phyloP scores from a whole-genome alignment of 257 asterid genomes.

The Echites panduratus region DNA sequence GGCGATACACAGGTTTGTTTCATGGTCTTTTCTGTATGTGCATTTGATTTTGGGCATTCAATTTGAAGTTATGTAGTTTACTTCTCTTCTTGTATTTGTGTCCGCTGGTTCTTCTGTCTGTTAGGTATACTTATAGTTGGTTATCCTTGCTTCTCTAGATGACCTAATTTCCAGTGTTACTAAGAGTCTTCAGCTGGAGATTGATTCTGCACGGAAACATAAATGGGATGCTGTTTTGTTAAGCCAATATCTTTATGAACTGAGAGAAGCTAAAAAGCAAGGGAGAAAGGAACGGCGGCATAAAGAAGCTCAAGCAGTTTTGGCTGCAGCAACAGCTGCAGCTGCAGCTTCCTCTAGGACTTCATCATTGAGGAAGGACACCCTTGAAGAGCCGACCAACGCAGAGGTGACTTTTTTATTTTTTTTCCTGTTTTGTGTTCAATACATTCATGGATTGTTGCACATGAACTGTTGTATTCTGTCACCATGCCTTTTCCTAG shows the following conservation, averaged over 20 bases:
- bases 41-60: conserved; percentile 2
- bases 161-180: conserved; percentile 61
- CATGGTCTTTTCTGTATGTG: conserved; percentile 15
- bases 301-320: conserved; percentile 89
- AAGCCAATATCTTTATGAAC: conserved; percentile 67
- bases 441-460: neutral
- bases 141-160: conserved; percentile 43
- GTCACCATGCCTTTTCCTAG: neutral
- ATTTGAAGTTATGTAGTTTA: neutral
- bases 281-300: conserved; percentile 95
- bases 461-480: neutral
- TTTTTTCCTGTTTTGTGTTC: conserved; percentile 8
- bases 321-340: conserved; percentile 99
- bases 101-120: neutral
- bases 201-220: conserved; percentile 52
- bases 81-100: neutral
- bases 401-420: conserved; percentile 46
- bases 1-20: conserved; percentile 54
- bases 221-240: conserved; percentile 85
- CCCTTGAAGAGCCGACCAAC: conserved; percentile 55
- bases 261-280: conserved; percentile 84
- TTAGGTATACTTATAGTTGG: conserved; percentile 4
- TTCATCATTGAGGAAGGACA: conserved; percentile 78
- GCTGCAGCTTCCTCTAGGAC: conserved; percentile 93
- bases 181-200: conserved; percentile 63